Percentiles rank a stretch among this genome's conserved stretches.
These are phyloP conservation scores for Hortaea werneckii DNA, from an alignment of 2,329 filamentous ascomycete species.

Conservation along the genomic window DNA sequence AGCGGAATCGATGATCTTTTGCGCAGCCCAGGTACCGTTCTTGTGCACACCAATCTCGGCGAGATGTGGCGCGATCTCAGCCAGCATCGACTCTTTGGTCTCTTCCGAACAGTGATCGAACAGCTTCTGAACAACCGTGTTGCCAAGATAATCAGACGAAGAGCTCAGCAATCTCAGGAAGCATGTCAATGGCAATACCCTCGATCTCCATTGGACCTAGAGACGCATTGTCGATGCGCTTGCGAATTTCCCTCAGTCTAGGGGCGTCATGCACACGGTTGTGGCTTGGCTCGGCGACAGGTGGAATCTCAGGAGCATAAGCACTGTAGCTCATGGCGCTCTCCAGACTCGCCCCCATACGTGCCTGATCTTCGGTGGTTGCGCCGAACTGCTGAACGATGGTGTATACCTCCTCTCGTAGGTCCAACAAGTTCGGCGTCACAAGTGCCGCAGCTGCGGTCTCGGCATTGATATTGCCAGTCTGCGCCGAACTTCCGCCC, in stretches of 20 bases:
- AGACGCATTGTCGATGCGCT: constrained; percentile 92
- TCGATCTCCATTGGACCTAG: constrained; percentile 82
- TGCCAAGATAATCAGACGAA: constrained; percentile 90
- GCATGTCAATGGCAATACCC: constrained; percentile 82
- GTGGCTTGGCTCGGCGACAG: constrained; percentile 78
- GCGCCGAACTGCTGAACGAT: constrained; percentile 88
- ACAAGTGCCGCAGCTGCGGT: constrained; percentile 47
- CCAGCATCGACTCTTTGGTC: constrained; percentile 83
- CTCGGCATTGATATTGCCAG: constrained; percentile 31
- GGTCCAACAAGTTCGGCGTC: constrained; percentile 63
- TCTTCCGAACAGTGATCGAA: constrained; percentile 93
- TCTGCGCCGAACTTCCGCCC: constrained; percentile 17
- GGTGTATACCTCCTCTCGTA: constrained; percentile 70
- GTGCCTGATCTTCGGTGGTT: constrained; percentile 62
- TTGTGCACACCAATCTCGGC: constrained; percentile 97
- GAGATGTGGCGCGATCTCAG: constrained; percentile 78
- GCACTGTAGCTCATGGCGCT: constrained; percentile 63
- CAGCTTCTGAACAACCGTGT: constrained; percentile 98
- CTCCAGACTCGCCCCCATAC: constrained; percentile 65
- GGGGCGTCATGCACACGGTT: constrained; percentile 87
- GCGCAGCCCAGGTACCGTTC: constrained; percentile 97
- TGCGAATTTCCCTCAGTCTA: constrained; percentile 87
- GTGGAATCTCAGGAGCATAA: constrained; percentile 76
- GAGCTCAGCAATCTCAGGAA: constrained; percentile 93
- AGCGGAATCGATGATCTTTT: constrained; percentile 97